Evolutionary conservation across 2,329 filamentous ascomycete species (phyloP).

Genomic region (Dryadomyces sulphureus): DNA sequence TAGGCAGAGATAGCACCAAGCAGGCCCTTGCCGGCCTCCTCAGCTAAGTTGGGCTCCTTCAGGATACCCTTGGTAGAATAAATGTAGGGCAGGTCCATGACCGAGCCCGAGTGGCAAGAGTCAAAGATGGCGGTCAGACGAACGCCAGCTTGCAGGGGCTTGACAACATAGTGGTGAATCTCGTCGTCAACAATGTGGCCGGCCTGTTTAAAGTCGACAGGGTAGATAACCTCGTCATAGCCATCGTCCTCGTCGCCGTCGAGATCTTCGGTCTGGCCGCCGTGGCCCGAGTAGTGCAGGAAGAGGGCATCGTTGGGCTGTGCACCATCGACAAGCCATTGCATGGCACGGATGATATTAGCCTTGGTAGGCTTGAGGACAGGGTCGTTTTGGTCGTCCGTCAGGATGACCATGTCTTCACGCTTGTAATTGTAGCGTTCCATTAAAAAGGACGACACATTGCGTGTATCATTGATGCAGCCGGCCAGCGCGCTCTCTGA

Average conservation of each 20-base stretch:
- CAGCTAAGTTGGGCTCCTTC: conserved; percentile 69
- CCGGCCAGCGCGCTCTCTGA: conserved; percentile 57
- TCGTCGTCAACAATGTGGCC: conserved; percentile 65
- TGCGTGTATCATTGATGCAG: conserved; percentile 71
- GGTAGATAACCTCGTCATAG: conserved; percentile 66
- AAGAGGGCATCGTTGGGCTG: conserved; percentile 63
- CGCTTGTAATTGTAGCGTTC: conserved; percentile 55
- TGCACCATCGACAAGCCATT: conserved; percentile 59
- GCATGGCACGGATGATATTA: conserved; percentile 62
- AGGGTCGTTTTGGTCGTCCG: conserved; percentile 57
- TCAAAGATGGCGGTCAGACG: conserved; percentile 73
- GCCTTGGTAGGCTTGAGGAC: conserved; percentile 59
- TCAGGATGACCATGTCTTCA: conserved; percentile 68
- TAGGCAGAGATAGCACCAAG: conserved; percentile 64
- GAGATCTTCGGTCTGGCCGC: conserved; percentile 57
- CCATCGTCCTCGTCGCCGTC: conserved; percentile 69
- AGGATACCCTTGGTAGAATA: conserved; percentile 69
- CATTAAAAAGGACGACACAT: conserved; percentile 57
- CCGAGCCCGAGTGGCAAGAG: conserved; percentile 66
- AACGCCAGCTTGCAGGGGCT: conserved; percentile 64
- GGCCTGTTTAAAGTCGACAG: conserved; percentile 52
- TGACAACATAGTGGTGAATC: conserved; percentile 66
- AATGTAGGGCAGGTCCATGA: conserved; percentile 63
- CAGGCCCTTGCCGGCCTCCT: conserved; percentile 61
- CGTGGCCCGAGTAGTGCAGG: conserved; percentile 65